These are phyloP conservation scores for Naegleria fowleri DNA, from an alignment of 208 protist species.

Conservation along the genomic window DNA sequence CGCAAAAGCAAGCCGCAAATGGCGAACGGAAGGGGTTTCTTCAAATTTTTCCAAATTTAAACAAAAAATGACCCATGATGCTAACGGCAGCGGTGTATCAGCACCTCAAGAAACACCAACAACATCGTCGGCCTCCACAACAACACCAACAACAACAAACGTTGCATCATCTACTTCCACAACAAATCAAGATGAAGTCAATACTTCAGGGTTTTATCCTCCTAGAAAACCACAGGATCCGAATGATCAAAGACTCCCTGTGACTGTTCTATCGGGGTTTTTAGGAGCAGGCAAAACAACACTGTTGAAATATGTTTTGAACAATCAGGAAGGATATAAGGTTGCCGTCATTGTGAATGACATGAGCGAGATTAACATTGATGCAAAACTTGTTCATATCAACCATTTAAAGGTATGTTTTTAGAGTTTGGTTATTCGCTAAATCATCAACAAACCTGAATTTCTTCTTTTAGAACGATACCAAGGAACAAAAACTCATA, in stretches of 20 bases:
- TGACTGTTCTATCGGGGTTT: background rate
- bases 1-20: no score
- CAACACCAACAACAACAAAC: no score
- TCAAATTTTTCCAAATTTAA: no score
- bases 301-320: conserved; percentile 56
- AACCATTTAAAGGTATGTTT: background rate
- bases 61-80: no score
- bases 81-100: no score
- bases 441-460: no score
- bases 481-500: background rate
- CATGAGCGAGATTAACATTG: conserved; percentile 64
- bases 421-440: background rate
- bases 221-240: background rate
- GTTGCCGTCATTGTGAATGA: conserved; percentile 66
- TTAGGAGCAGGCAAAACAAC: conserved; percentile 55
- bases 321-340: conserved; percentile 45
- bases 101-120: no score
- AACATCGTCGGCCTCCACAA: no score
- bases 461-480: no score
- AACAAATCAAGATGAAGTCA: background rate
- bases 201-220: background rate
- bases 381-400: conserved; percentile 36
- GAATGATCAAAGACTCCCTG: background rate
- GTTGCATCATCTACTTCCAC: background rate
- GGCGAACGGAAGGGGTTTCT: no score